A percentile compares a stretch with the other conserved stretches of the same genome.
These are phyloP conservation scores for Gaillardinia entomophila DNA, from an alignment of 805 yeast species.

Conservation along the genomic window DNA sequence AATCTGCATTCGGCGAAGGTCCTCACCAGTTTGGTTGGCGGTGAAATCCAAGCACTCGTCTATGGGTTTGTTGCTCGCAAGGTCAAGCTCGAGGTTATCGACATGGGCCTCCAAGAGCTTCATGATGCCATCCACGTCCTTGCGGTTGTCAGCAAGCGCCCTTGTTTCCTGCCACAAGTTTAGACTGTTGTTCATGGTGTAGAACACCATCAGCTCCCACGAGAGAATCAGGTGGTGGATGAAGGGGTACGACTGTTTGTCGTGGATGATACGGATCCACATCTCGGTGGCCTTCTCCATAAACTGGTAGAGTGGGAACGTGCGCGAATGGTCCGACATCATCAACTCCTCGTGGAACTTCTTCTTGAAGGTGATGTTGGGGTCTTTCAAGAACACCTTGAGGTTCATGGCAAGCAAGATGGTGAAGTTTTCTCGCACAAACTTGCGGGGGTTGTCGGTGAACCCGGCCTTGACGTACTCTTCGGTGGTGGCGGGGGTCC, in stretches of 20 bases:
- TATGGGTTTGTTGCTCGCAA: slow-evolving; percentile 19
- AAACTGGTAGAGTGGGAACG: slow-evolving; percentile 45
- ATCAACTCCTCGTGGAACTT: slow-evolving; percentile 58
- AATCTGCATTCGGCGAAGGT: slow-evolving; percentile 53
- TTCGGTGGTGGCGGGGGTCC: slow-evolving; percentile 35
- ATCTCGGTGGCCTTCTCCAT: slow-evolving; percentile 28
- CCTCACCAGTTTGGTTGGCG: slow-evolving; percentile 35
- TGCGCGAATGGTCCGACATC: slow-evolving; percentile 46
- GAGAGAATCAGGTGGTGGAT: slow-evolving; percentile 37
- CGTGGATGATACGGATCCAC: slow-evolving; percentile 30
- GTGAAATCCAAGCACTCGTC: slow-evolving; percentile 45
- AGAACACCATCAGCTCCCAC: slow-evolving; percentile 52
- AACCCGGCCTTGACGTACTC: slow-evolving; percentile 45
- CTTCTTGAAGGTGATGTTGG: slow-evolving; percentile 58
- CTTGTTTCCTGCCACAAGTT: slow-evolving; percentile 61
- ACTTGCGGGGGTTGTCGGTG: slow-evolving; percentile 37
- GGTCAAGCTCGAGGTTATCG: slow-evolving; percentile 20
- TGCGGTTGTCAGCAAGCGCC: slow-evolving; percentile 37
- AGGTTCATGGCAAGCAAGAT: slow-evolving; percentile 50
- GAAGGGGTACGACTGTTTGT: slow-evolving; percentile 25
- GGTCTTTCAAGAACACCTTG: slow-evolving; percentile 47
- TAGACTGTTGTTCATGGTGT: slow-evolving; percentile 52
- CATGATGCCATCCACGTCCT: slow-evolving; percentile 48
- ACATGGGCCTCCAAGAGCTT: slow-evolving; percentile 35
- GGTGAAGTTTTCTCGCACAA: slow-evolving; percentile 40